Evolutionary conservation across 345 rosid species (phyloP).

Genomic region (Pugionium dolabratum): DNA sequence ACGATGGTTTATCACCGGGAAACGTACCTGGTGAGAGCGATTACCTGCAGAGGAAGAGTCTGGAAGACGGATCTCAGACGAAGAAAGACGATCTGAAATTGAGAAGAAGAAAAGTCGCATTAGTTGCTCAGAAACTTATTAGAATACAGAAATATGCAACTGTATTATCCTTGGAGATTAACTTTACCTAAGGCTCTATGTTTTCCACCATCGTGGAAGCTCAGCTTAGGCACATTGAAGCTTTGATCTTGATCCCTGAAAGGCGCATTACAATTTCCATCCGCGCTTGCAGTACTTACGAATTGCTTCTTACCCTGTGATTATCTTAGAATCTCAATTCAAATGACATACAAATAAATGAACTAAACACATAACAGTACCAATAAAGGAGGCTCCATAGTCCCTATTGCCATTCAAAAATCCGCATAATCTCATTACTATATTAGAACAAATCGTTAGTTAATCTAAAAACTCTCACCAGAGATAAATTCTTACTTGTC

Average conservation of each 20-base stretch:
- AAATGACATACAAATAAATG: background rate
- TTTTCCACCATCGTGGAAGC: background rate
- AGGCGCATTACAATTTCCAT: too few species aligned
- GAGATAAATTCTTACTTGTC: too few species aligned
- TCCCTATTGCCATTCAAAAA: too few species aligned
- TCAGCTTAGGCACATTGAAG: background rate
- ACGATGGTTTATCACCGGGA: background rate
- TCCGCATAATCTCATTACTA: too few species aligned
- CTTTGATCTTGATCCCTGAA: background rate
- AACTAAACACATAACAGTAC: background rate
- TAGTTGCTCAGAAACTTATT: background rate
- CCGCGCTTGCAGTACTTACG: background rate
- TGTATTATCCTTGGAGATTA: background rate
- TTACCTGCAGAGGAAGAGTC: constrained; percentile 44
- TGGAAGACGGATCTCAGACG: background rate
- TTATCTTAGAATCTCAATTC: background rate
- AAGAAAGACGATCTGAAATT: too few species aligned
- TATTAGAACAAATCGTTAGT: too few species aligned
- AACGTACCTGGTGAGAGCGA: constrained; percentile 38
- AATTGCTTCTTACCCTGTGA: constrained; percentile 5
- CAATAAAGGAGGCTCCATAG: too few species aligned
- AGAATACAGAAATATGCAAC: background rate
- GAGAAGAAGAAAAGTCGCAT: too few species aligned
- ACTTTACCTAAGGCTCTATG: background rate
- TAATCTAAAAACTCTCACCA: too few species aligned